Base-by-base conservation (phyloP, 2,329 filamentous ascomycete genomes). In the Penicillium sp. region DNA sequence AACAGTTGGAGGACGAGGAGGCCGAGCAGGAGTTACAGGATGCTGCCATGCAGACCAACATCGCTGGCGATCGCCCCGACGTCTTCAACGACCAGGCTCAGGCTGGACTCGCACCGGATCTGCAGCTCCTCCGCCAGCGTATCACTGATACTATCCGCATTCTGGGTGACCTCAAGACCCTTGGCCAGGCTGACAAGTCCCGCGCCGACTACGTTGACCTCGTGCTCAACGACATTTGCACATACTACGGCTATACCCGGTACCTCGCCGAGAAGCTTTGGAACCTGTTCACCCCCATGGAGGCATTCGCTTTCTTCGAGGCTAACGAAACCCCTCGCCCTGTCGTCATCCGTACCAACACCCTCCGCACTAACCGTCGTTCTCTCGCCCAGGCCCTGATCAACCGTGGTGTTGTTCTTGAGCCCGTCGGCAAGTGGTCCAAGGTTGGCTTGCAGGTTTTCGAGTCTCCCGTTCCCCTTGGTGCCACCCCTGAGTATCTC, bases 291-390 rank as follows among this genome's bases (percentile, higher is more conserved):
- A 87, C 92, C 1, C 91, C 95, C 0, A 88, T 89, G 67, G 95
- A 99, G 79, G 95, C 95, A 0, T 96, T 98, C 67, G 93, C 93
- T 53, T 99, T 99, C 78, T 98, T 99, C 79, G 95, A 99, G 79
- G 93, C 93, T 68, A 99, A 99, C 86, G 95, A 99, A 79, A 92
- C 90, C 27, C 86, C 92, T 14, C 87, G 95, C 51, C 95, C 95
- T 4, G 88, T 99, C 57, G 95, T 99, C 63, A 96, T 99, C 72
- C 88, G 95, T 70, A 98, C 95, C 61, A 99, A 99, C 77, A 99
- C 93, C 9, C 85, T 99, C 57, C 89, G 91, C 66, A 88, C 86
- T 16, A 86, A 87, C 68, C 80, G 86, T 64, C 79, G 86, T 64
- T 93, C 96, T 61, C 88, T 99, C 19, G 95, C 95, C 10, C 93